Conservation (phyloP, 176 grass and related monocot species). For the Musa acuminata region DNA sequence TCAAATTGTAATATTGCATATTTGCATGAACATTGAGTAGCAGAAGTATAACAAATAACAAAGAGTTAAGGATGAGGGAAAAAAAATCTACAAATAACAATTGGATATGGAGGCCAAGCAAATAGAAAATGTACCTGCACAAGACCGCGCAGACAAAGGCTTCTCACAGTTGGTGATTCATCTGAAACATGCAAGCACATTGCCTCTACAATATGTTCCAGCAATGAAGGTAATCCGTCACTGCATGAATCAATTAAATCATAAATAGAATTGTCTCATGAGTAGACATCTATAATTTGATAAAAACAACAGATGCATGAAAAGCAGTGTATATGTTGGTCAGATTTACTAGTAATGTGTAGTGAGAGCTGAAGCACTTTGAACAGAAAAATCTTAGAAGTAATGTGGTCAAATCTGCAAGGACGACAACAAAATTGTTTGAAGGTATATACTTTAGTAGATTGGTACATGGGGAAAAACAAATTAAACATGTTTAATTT, state of each 20-base stretch:
- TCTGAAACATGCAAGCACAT: slow-evolving; percentile 94
- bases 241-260: slow-evolving; percentile 38
- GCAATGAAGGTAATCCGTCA: slow-evolving; percentile 57
- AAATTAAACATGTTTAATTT: no score
- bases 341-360: no score
- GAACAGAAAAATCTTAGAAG: no score
- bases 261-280: neutral
- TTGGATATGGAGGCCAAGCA: slow-evolving; percentile 14
- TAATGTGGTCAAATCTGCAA: no score
- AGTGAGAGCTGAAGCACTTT: no score
- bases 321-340: neutral
- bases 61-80: neutral
- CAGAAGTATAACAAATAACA: neutral
- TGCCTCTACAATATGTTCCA: slow-evolving; percentile 80
- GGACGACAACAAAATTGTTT: no score
- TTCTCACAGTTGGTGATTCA: slow-evolving; percentile 79
- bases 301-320: neutral
- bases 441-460: no score
- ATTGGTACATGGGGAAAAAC: no score
- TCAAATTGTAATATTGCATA: neutral
- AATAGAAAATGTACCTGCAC: slow-evolving; percentile 49
- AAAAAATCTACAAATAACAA: neutral
- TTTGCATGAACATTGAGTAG: neutral
- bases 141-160: slow-evolving; percentile 81
- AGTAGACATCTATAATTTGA: neutral